Evolutionary conservation across 768 basidiomycete species (phyloP).

Genomic region (Pluteus cervinus): DNA sequence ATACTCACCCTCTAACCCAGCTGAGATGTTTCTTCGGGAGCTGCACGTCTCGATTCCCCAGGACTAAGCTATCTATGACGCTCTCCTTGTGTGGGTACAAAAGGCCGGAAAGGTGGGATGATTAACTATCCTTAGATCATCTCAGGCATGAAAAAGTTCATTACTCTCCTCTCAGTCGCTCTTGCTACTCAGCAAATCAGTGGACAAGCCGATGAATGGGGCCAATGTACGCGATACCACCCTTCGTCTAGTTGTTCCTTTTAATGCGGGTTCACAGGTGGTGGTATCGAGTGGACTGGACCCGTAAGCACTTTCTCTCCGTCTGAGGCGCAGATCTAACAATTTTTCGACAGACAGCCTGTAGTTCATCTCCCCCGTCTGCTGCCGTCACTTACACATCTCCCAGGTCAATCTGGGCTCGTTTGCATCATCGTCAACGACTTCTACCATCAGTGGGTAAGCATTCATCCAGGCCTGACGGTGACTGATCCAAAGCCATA

Average conservation of each 20-base stretch:
- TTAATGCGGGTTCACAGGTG: slow-evolving; percentile 13
- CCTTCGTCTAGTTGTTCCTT: slow-evolving; percentile 1
- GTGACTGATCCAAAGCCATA: slow-evolving; percentile 8
- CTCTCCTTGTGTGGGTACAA: no score
- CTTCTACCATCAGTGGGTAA: slow-evolving; percentile 21
- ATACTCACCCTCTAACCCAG: no score
- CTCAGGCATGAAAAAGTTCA: slow-evolving; percentile 21
- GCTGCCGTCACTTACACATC: background rate
- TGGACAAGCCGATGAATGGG: slow-evolving; percentile 24
- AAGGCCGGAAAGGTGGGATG: no score
- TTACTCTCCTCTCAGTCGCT: slow-evolving; percentile 17
- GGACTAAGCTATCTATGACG: no score
- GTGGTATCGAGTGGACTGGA: slow-evolving; percentile 21
- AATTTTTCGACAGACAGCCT: background rate
- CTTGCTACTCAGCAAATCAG: slow-evolving; percentile 11
- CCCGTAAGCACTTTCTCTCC: slow-evolving; percentile 12
- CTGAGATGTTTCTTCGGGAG: no score
- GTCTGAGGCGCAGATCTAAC: background rate
- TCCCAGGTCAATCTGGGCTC: slow-evolving; percentile 25
- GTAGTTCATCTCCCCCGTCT: slow-evolving; percentile 6
- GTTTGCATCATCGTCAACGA: slow-evolving; percentile 23
- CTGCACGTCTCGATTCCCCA: no score
- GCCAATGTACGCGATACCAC: slow-evolving; percentile 19
- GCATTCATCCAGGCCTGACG: slow-evolving; percentile 9
- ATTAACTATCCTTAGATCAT: no score